These are phyloP conservation scores for Dentipellis sp. DNA, from an alignment of 768 basidiomycete genomes.

Conservation along the genomic window DNA sequence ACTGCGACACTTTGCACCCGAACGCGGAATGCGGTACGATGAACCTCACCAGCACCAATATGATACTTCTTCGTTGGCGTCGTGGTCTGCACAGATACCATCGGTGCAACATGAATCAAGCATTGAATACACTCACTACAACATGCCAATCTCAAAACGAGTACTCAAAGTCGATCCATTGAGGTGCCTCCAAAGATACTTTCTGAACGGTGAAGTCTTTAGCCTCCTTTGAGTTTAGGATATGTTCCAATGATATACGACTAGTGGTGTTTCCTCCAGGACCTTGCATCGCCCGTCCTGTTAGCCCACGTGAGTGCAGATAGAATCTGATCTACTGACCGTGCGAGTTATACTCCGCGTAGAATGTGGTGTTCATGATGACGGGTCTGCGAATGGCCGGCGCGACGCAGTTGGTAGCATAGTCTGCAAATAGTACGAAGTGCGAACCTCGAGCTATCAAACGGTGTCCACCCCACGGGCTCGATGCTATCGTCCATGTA, in stretches of 20 bases:
- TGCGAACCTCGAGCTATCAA: slow-evolving; percentile 30
- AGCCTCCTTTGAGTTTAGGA: slow-evolving; percentile 33
- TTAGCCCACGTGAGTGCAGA: no score
- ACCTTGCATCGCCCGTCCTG: slow-evolving; percentile 23
- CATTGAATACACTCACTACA: no score
- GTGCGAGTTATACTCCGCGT: slow-evolving; percentile 46
- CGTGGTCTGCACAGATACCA: no score
- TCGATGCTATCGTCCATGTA: slow-evolving; percentile 50
- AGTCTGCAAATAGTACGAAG: no score
- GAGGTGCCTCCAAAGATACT: slow-evolving; percentile 41
- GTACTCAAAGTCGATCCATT: slow-evolving; percentile 51
- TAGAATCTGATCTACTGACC: slow-evolving; percentile 23
- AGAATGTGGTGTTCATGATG: slow-evolving; percentile 46
- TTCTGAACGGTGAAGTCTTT: slow-evolving; percentile 33
- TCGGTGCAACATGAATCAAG: no score
- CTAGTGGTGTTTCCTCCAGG: slow-evolving; percentile 40
- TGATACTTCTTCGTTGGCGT: no score
- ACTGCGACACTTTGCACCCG: no score
- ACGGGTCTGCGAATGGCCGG: slow-evolving; percentile 33
- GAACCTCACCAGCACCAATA: no score
- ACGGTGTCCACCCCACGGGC: slow-evolving; percentile 43
- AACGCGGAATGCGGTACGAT: no score
- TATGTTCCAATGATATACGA: slow-evolving; percentile 37
- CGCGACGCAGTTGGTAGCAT: no score
- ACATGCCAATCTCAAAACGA: slow-evolving; percentile 19